Conservation (phyloP, 2,329 filamentous ascomycete species). For the Diaporthe ilicicola region DNA sequence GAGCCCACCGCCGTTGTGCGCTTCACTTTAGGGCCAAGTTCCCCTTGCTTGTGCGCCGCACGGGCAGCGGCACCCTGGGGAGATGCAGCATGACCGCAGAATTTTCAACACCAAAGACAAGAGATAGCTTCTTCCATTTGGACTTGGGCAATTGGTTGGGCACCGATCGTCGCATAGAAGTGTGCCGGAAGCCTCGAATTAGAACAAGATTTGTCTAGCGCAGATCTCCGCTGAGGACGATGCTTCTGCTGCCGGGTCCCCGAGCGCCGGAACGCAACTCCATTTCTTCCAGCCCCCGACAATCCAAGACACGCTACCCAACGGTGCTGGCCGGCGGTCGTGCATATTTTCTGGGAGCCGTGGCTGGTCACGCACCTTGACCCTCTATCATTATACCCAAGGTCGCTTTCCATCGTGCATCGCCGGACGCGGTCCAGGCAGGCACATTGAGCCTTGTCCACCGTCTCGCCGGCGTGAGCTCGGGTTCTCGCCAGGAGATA, state of each 20-base stretch:
- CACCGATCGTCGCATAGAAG: conserved; percentile 30
- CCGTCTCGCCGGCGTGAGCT: background rate
- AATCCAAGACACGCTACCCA: conserved; percentile 19
- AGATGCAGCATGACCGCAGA: conserved; percentile 29
- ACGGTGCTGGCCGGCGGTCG: conserved; percentile 6
- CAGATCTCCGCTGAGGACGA: conserved; percentile 17
- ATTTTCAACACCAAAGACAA: conserved; percentile 35
- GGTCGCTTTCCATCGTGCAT: background rate
- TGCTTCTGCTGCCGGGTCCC: conserved; percentile 22
- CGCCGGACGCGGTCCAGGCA: conserved; percentile 5
- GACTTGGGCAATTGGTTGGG: conserved; percentile 36
- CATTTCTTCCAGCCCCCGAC: conserved; percentile 27
- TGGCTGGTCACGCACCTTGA: conserved; percentile 12
- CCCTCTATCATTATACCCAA: background rate
- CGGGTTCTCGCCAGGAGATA: background rate
- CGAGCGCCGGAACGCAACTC: conserved; percentile 19
- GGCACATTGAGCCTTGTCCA: background rate
- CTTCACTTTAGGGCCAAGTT: conserved; percentile 14
- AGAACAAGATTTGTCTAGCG: conserved; percentile 23
- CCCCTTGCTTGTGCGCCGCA: conserved; percentile 23
- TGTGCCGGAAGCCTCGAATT: conserved; percentile 14
- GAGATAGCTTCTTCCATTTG: conserved; percentile 27
- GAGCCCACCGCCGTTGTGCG: conserved; percentile 34
- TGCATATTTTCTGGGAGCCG: background rate
- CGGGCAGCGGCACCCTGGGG: background rate